Evolutionary conservation across 352 stramenopile genomes (phyloP), one percentile per base, ranked within the genome.

Genomic region (Globisporangium middletonii): DNA sequence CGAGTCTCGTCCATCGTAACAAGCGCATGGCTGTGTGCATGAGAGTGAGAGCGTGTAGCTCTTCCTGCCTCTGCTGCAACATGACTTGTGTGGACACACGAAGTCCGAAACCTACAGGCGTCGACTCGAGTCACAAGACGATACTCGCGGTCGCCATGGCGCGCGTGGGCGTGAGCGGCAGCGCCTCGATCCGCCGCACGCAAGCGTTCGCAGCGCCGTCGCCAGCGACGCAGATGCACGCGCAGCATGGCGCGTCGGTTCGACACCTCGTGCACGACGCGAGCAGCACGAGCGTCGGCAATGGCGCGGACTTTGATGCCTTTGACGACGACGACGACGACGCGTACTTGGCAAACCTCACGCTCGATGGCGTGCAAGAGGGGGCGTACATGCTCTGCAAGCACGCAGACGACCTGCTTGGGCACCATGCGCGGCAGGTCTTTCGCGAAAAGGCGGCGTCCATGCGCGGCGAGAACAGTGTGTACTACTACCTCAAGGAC

Each of bases 401-500:
- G 58, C 80, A 88, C 57, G 79, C 83, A 12, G 83, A 93, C 67
- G 83, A 93, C 55, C 64, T 93, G 53, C 71, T 93, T 27, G 83
- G 83, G 23, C 83, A 93, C 57, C 80, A 83, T 48, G 79, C 83
- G 47, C 78, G 83, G 15, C 83, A 93, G 62, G 79, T 85, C 8
- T 93, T 93, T 63, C 80, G 83, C n/a, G 83, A 89, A 60, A 93
- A 91, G 61, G 83, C 83, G 18, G 73, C 80, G 35, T 90, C 80
- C 8, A 89, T 87, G 76, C 82, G 82, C 16, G 83, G 78, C 9
- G 73, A 86, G 58, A 93, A 93, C 65, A 80, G 78, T 53, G 83
- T 93, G 42, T 93, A 89, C 67, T 93, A 89, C 69, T 89, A 88
- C 58, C 64, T 93, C 43, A 93, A 93, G 60, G 79, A 87, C n/a